Conservation (phyloP, 441 rosid genomes). For the Aquilaria agallochum region DNA sequence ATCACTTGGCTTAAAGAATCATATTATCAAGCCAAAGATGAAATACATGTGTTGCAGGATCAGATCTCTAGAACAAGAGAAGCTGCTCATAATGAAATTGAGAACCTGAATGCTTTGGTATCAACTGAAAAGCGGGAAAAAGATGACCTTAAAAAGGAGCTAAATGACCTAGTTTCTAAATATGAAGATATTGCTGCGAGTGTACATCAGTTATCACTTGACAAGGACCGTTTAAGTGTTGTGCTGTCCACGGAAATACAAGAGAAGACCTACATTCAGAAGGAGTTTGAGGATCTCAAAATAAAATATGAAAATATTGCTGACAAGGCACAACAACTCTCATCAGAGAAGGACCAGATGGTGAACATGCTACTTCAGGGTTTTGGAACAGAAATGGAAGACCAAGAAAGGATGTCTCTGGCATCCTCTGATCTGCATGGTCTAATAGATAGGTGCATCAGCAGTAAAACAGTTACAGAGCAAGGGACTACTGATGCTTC, state of each 20-base stretch:
- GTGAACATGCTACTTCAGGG: slow-evolving; percentile 48
- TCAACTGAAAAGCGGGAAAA: slow-evolving; percentile 14
- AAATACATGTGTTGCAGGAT: slow-evolving; percentile 41
- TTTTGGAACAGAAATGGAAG: slow-evolving; percentile 45
- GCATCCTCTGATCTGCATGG: slow-evolving; percentile 33
- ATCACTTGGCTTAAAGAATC: slow-evolving; percentile 72
- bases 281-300: slow-evolving; percentile 41
- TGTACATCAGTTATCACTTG: slow-evolving; percentile 2
- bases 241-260: slow-evolving; percentile 52
- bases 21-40: slow-evolving; percentile 43
- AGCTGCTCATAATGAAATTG: slow-evolving; percentile 39
- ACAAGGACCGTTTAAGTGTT: slow-evolving; percentile 46
- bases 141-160: slow-evolving; percentile 9
- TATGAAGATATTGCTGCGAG: slow-evolving; percentile 9
- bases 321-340: slow-evolving; percentile 37
- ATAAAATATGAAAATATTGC: slow-evolving; percentile 38
- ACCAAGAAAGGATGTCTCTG: slow-evolving; percentile 27
- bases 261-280: slow-evolving; percentile 58
- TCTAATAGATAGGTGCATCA: slow-evolving; percentile 55
- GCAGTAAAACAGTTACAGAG: slow-evolving; percentile 39
- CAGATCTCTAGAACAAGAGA: slow-evolving; percentile 42
- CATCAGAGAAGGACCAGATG: slow-evolving; percentile 58
- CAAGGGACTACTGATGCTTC: slow-evolving; percentile 33
- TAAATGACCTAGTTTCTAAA: slow-evolving; percentile 5
- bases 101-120: slow-evolving; percentile 8